Evolutionary conservation across 345 rosid genomes (phyloP), one percentile per base, ranked within the genome.

Genomic region (Corchorus capsularis): DNA sequence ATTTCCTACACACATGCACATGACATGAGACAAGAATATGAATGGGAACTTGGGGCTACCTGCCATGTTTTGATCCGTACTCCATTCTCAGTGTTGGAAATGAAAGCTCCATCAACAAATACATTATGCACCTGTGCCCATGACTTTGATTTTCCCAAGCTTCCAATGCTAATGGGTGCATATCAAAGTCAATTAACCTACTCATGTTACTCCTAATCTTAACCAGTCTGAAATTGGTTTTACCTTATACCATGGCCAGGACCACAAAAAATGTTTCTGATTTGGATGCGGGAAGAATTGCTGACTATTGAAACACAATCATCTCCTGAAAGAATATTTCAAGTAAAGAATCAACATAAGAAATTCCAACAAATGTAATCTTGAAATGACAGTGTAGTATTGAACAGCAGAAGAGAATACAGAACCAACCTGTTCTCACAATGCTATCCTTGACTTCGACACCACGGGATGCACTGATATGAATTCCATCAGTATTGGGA

Each of bases 241-340:
- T 82, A 95, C 98, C 99, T 95, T 79, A 95, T 90, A 74, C 99
- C 98, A 74, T 95, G 98, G 75, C 99, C 99, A 82, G 99, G 97
- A n/a, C 99, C 98, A 73, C 99, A 95, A 9, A 71, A 77, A 74
- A 90, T 67, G 78, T 89, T 87, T 71, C 78, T 87, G 80, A 95
- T 83, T 55, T 62, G 82, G 81, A 95, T 89, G 80, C 78, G 77
- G 8, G 99, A 89, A 50, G 99, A 90, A 79, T 93, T 88, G 75
- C 83, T 79, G 2, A 91, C 97, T 15, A 95, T 90, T n/a, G 99
- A 95, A 77, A 95, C 79, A 78, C 99, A 93, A 63, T 95, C 99
- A 81, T 93, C 99, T 72, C 99, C 99, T 95, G 82, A 73, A 76
- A 75, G 68, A 73, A 85, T 49, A 79, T 78, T 19, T 54, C 63